These are phyloP conservation scores for Acacia crassicarpa DNA, from an alignment of 306 rosid genomes.

Conservation along the genomic window DNA sequence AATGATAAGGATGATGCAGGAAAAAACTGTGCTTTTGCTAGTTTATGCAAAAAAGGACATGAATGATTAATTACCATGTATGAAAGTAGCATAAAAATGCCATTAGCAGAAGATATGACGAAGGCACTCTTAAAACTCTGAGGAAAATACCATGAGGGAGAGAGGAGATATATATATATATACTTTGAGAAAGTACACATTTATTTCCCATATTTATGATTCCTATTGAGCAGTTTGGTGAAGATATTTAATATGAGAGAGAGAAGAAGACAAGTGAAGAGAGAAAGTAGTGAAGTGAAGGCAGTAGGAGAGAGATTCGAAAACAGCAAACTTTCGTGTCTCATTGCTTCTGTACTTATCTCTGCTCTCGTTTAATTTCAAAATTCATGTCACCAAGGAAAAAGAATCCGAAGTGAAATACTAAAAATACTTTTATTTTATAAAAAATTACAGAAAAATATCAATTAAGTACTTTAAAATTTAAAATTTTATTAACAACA, in stretches of 20 bases:
- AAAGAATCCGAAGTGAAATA: conserved; percentile 37
- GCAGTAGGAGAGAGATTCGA: conserved; percentile 27
- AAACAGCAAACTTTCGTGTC: conserved; percentile 51
- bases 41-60: conserved; percentile 12
- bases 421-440: background rate
- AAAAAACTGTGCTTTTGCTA: background rate
- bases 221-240: conserved; percentile 50
- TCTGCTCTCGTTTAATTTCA: conserved; percentile 36
- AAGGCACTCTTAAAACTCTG: conserved; percentile 16
- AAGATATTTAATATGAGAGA: conserved; percentile 51
- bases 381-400: conserved; percentile 45
- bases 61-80: background rate
- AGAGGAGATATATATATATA: background rate
- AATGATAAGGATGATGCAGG: conserved; percentile 1
- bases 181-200: conserved; percentile 21
- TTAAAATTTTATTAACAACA: no score
- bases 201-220: conserved; percentile 46
- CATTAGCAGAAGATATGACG: conserved; percentile 17
- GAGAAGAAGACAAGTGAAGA: conserved; percentile 19
- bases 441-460: no score
- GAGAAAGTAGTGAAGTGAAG: conserved; percentile 2
- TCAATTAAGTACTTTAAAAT: no score
- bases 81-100: conserved; percentile 18
- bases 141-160: conserved; percentile 25
- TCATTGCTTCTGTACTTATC: conserved; percentile 48